Base-by-base conservation (phyloP, 1,284 basidiomycete genomes). In the Trichosporon sp. region DNA sequence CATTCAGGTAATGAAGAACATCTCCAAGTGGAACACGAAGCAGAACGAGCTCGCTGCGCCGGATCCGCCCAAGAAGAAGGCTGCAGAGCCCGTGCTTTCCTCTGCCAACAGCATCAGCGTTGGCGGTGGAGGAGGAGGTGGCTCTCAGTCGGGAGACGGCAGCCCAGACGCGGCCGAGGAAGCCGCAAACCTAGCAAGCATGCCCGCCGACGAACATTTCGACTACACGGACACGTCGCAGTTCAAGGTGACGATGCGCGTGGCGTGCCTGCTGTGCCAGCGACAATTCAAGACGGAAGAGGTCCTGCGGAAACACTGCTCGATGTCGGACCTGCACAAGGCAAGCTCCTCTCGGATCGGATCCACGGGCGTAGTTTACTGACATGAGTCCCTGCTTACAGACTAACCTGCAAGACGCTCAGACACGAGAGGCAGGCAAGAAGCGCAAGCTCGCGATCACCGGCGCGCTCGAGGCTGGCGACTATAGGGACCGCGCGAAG, bases 11-110 rank as follows among this genome's bases (percentile, higher is more conserved):
- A 88, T 85, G 58, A 90, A 86, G 77, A 93, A 95, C 72, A 95
- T 97, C 75, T 88, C 85, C 74, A 95, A 96, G 73, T 96, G 93
- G 93, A 95, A 93, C 76, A 89, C 89, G 81, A 91, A 93, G 16
- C 91, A 94, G 80, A 88, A 88, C 78, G 92, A 91, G 72, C 84
- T 95, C 31, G 71, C 73, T 13, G 64, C 66, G 63, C 80, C 61
- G 13, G 68, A 65, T 31, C 60, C 66, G 6, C 54, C 60, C 3
- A 66, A 37, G 37, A 72, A 73, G 19, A 66, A 62, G 33, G 69
- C 63, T 0, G 65, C 68, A 6, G 68, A 71, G 11, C 64, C 61
- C 36, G 74, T 70, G 23, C 60, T 77, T 4, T 80, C 78, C 2
- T 70, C 71, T 2, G 77, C 71, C 27, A 81, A 81, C 65, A 44